Evolutionary conservation across 2,329 filamentous ascomycete species (phyloP).

Genomic region (Waltergamsia citrina): DNA sequence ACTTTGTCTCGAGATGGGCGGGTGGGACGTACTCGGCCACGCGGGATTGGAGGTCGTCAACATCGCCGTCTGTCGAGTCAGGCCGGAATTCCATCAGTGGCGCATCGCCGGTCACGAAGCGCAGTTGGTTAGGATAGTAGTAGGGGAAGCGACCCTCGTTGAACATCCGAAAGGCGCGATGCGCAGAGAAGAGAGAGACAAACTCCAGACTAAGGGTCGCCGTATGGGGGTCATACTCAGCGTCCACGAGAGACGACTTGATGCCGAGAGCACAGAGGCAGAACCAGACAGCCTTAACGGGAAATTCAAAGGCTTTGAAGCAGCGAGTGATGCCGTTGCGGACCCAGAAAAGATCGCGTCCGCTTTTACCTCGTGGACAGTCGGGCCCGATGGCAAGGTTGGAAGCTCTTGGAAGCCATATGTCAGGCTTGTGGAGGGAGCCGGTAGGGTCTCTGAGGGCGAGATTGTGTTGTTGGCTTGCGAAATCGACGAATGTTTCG

Average conservation of each 20-base stretch:
- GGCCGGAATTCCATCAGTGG: neutral
- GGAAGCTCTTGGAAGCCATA: neutral
- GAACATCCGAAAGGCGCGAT: neutral
- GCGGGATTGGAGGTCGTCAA: neutral
- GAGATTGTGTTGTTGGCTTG: neutral
- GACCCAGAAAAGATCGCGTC: neutral
- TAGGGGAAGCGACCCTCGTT: neutral
- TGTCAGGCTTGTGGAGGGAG: neutral
- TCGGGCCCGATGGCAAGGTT: neutral
- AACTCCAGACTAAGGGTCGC: slow-evolving; percentile 1
- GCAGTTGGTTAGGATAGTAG: neutral
- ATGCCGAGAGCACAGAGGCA: neutral
- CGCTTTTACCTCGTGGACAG: too few relatives aligned
- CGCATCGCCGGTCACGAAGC: neutral
- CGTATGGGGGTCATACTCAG: neutral
- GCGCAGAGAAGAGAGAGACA: neutral
- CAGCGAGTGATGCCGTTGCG: neutral
- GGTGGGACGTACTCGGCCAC: neutral
- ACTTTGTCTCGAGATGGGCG: neutral
- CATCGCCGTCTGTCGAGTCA: neutral
- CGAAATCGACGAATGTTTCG: neutral
- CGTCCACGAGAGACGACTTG: slow-evolving; percentile 8
- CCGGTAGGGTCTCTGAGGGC: neutral
- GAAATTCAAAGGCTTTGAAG: neutral
- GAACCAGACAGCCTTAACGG: slow-evolving; percentile 1